Base-by-base conservation (phyloP, 257 asterid genomes). In the Penstemon davidsonii region DNA sequence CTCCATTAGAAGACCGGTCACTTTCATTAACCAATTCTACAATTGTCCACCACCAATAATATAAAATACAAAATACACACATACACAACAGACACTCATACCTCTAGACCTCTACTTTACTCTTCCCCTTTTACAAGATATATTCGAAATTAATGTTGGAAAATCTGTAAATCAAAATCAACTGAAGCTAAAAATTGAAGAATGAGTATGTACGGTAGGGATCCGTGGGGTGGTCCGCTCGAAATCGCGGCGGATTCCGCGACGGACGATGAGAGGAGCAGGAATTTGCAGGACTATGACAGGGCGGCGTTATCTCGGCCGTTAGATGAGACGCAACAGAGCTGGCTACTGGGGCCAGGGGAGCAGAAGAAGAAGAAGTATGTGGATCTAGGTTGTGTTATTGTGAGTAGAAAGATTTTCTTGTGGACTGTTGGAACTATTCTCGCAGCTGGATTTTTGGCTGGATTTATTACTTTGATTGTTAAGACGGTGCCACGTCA, bases 151-250 rank as follows among this genome's bases (percentile, higher is more conserved):
- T 25, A 25, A 25, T 25, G 33, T 25, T 25, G 33, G 33, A 25
- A 25, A 25, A 25, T 25, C 33, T 25, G 33, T 25, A 25, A 1
- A 25, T 25, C 33, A 25, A 25, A 25, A 25, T 1, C 33, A 25
- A 25, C 33, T 25, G 33, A 25, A 25, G 33, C 33, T 25, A 2
- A 25, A 25, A 25, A 9, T n/a, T 9, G 4, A 6, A 4, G 5
- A 43, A 71, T 68, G 55, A 84, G 80, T 18, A 92, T 93, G 97
- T 93, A 80, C 80, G 99, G 97, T 0, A 80, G 99, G 64, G 99
- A 93, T 83, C 97, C 97, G 38, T 93, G 99, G 99, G 99, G 99
- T 0, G 99, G 99, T 54, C 87, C 99, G 18, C 78, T 93, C 77
- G 99, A 93, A 80, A 93, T 93, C 64, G 96, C 95, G 10, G 88